These are phyloP conservation scores for Metschnikowia rubicola DNA, from an alignment of 805 yeast genomes.

Conservation along the genomic window DNA sequence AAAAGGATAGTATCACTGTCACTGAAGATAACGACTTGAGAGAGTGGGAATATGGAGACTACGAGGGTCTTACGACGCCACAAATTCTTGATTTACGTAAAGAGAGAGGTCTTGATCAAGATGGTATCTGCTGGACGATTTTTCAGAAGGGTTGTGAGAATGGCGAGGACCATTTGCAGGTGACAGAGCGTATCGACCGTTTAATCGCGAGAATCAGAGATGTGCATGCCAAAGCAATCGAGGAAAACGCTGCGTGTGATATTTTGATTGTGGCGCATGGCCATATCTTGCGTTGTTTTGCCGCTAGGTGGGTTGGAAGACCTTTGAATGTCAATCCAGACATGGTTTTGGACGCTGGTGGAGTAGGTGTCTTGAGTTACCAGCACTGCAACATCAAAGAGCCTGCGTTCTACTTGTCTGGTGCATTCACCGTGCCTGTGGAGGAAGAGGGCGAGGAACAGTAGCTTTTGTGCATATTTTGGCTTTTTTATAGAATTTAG, in stretches of 20 bases:
- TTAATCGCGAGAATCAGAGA: constrained; percentile 62
- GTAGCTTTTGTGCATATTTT: neutral
- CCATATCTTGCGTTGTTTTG: constrained; percentile 84
- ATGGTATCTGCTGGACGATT: constrained; percentile 63
- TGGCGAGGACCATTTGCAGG: constrained; percentile 71
- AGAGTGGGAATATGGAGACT: constrained; percentile 97
- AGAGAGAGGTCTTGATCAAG: constrained; percentile 49
- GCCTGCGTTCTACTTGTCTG: constrained; percentile 83
- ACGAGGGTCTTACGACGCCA: constrained; percentile 75
- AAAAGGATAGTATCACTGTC: constrained; percentile 40
- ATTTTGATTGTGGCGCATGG: constrained; percentile 89
- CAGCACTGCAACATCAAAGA: constrained; percentile 82
- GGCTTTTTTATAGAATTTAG: too few relatives aligned
- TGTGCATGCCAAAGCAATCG: constrained; percentile 55
- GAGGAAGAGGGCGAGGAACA: constrained; percentile 46
- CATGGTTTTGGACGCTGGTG: constrained; percentile 89
- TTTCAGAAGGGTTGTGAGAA: constrained; percentile 93
- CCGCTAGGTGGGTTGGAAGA: constrained; percentile 78
- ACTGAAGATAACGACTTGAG: constrained; percentile 63
- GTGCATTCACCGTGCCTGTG: constrained; percentile 73
- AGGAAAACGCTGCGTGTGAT: constrained; percentile 56
- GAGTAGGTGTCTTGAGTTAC: constrained; percentile 87
- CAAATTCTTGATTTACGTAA: constrained; percentile 63
- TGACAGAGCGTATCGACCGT: constrained; percentile 68
- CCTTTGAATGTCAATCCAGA: constrained; percentile 66